phyloP scores from a whole-genome alignment of 441 rosid species.

The Flueggea neowawraea region DNA sequence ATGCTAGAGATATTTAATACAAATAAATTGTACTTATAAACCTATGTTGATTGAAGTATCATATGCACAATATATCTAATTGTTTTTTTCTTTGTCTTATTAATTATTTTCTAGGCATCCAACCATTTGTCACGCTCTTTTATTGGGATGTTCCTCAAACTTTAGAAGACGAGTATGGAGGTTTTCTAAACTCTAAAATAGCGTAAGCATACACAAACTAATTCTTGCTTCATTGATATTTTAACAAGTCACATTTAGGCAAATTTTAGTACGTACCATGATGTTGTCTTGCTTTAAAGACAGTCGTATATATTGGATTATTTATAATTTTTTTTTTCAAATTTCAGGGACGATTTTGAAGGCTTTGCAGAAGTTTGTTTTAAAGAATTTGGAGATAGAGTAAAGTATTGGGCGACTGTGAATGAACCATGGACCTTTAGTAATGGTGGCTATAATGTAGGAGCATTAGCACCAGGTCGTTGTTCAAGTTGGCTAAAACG shows the following conservation, averaged over 20 bases:
- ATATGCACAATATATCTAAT: too few species aligned
- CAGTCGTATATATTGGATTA: too few species aligned
- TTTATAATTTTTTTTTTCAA: background rate
- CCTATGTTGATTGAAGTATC: too few species aligned
- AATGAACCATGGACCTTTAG: constrained; percentile 1
- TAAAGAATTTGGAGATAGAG: constrained; percentile 46
- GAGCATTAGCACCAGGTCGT: constrained; percentile 8
- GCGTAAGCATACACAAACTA: constrained; percentile 22
- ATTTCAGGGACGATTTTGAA: background rate
- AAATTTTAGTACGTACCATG: too few species aligned
- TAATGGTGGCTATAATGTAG: background rate
- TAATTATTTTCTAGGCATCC: constrained; percentile 1
- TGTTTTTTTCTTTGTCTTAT: too few species aligned
- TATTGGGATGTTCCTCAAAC: constrained; percentile 34
- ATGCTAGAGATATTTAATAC: too few species aligned
- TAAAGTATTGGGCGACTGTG: constrained; percentile 4
- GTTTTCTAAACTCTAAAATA: constrained; percentile 22
- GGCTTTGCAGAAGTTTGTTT: constrained; percentile 8
- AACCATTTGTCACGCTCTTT: constrained; percentile 31
- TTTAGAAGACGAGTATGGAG: constrained; percentile 27
- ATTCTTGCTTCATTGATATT: too few species aligned
- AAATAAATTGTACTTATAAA: too few species aligned
- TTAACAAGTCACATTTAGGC: too few species aligned
- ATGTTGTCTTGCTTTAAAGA: too few species aligned
- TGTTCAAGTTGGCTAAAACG: constrained; percentile 1